Evolutionary conservation across 768 basidiomycete species (phyloP), one percentile per base, ranked within the genome.

Genomic region (Thelephora aurantiotincta): DNA sequence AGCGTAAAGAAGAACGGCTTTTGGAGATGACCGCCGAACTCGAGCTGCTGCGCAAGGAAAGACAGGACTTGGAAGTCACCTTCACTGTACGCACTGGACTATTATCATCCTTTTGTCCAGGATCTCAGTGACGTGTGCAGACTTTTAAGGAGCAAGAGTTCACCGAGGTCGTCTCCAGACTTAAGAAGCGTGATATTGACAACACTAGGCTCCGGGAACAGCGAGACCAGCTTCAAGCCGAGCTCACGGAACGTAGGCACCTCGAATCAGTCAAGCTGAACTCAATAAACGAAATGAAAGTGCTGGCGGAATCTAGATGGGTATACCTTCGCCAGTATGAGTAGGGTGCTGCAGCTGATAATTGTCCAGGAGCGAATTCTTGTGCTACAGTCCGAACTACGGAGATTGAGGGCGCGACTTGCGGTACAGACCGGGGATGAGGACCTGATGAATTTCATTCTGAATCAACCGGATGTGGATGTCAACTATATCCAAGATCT

Each of bases 371-470:
- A 84, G 50, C 82, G 91, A 35, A 79, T 97, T 38, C 59, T 60
- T 11, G 74, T 77, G 23, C 60, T 94, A 20, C 67, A 77, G 51
- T 82, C 82, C 1, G 90, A 97, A 60, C 65, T 84, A 11, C 70
- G 67, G 36, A 72, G 91, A 19, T 68, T 83, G 52, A 87, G 83
- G 60, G 72, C 82, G 13, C 74, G 75, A 26, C 66, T 93, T n/a
- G 90, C 86, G 16, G 87, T 88, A 0, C 65, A 78, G 22, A 68
- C 74, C 1, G 78, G 81, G 5, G 72, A 83, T 19, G 76, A 78
- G 51, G 82, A 89, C 44, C 67, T 90, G 33, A 69, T 92, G 62
- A 64, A 65, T 4, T 88, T 89, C 60, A 72, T 93, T 52, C 65
- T 79, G 46, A 68, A 68, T 41, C 76, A 72, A 16, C 68, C 73